These are phyloP conservation scores for Boletus huronensis DNA, from an alignment of 768 basidiomycete genomes.

Conservation along the genomic window DNA sequence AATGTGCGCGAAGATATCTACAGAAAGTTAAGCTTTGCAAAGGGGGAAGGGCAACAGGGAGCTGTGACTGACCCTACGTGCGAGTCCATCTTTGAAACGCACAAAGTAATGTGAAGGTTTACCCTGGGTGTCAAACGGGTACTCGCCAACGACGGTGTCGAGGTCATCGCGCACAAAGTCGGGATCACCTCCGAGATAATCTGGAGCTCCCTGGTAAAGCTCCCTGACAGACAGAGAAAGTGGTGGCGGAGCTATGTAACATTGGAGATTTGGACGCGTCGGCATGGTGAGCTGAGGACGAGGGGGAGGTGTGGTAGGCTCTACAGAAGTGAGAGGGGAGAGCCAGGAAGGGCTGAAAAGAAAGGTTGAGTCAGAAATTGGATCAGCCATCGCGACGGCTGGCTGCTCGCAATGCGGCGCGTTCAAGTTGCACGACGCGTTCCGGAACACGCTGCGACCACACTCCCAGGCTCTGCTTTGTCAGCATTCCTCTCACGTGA, in stretches of 20 bases:
- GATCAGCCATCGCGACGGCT: conserved; percentile 15
- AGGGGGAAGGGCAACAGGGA: neutral
- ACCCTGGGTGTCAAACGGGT: conserved; percentile 29
- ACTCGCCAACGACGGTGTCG: conserved; percentile 59
- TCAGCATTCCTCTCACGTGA: conserved; percentile 14
- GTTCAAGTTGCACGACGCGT: conserved; percentile 15
- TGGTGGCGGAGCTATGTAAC: conserved; percentile 39
- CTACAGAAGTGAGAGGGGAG: conserved; percentile 17
- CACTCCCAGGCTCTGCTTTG: conserved; percentile 1
- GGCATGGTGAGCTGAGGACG: neutral
- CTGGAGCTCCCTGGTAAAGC: conserved; percentile 39
- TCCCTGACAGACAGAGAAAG: conserved; percentile 38
- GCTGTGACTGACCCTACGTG: conserved; percentile 46
- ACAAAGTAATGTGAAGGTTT: conserved; percentile 57
- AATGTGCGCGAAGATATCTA: conserved; percentile 47
- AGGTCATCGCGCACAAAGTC: conserved; percentile 31
- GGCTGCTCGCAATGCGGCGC: neutral
- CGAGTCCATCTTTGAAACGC: conserved; percentile 52
- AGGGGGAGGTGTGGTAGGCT: conserved; percentile 4
- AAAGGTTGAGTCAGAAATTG: conserved; percentile 10
- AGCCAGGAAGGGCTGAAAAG: conserved; percentile 15
- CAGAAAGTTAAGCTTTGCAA: conserved; percentile 2
- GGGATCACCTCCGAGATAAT: conserved; percentile 34
- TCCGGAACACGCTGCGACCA: neutral
- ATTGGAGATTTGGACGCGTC: conserved; percentile 11